These are phyloP conservation scores for Daldinia concentrica DNA, from an alignment of 495 filamentous ascomycete genomes.

Conservation along the genomic window DNA sequence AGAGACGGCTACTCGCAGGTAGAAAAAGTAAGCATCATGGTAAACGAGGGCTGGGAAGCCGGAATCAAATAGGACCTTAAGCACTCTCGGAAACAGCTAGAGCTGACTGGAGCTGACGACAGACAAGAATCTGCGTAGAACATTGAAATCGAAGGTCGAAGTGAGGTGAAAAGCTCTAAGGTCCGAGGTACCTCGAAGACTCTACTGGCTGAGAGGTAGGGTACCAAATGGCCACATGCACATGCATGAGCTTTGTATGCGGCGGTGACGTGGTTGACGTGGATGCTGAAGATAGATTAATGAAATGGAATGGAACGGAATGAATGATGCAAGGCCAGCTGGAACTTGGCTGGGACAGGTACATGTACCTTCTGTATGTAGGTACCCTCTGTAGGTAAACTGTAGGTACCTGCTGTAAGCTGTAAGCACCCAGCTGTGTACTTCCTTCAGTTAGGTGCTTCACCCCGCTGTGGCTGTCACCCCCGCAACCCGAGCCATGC, in stretches of 20 bases:
- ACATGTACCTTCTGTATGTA: not conserved
- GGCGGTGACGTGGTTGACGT: slow-evolving; percentile 42
- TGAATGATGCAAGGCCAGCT: slow-evolving; percentile 14
- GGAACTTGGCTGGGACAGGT: not conserved
- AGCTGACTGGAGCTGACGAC: slow-evolving; percentile 21
- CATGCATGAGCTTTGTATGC: slow-evolving; percentile 36
- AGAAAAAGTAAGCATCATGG: slow-evolving; percentile 27
- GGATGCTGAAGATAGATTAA: slow-evolving; percentile 35
- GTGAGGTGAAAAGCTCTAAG: slow-evolving; percentile 4
- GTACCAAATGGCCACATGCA: slow-evolving; percentile 38
- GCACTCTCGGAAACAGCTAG: slow-evolving; percentile 15
- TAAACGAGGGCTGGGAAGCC: slow-evolving; percentile 23
- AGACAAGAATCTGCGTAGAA: slow-evolving; percentile 5
- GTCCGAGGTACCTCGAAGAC: slow-evolving; percentile 16
- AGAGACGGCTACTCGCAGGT: slow-evolving; percentile 37
- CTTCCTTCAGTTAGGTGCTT: not conserved
- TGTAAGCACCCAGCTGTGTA: not conserved
- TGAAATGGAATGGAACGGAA: slow-evolving; percentile 21
- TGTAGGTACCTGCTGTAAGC: not conserved
- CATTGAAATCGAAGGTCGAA: slow-evolving; percentile 4
- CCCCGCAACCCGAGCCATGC: not conserved
- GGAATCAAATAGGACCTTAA: slow-evolving; percentile 31
- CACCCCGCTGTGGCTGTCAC: slow-evolving; percentile 30
- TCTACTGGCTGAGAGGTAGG: slow-evolving; percentile 28
- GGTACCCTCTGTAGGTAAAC: not conserved